Conservation (phyloP, 768 basidiomycete genomes). For the Suillus spraguei region DNA sequence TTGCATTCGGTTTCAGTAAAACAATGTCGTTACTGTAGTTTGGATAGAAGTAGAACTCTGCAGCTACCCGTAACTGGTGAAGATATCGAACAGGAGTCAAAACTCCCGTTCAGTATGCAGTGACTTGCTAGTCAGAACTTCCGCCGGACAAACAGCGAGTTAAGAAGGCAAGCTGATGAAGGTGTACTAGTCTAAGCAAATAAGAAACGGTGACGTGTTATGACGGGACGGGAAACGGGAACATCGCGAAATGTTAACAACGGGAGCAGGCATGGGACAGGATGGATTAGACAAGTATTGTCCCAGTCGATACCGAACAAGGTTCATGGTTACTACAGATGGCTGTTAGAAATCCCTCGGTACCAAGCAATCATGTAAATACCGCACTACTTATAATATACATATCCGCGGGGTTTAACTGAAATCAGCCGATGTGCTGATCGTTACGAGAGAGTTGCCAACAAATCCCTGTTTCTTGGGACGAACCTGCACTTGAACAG, state of each 20-base stretch:
- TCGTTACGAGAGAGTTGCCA: neutral
- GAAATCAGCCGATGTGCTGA: neutral
- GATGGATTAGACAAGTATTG: neutral
- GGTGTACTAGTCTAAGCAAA: neutral
- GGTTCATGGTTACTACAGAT: neutral
- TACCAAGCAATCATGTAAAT: neutral
- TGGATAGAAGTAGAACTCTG: no score
- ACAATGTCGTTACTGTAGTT: neutral
- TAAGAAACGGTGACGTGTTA: neutral
- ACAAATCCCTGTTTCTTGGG: neutral
- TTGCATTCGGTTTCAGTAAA: no score
- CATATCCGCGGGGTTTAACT: neutral
- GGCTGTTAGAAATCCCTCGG: neutral
- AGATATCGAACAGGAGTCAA: no score
- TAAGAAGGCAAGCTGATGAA: neutral
- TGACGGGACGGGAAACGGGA: neutral
- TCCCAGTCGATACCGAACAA: neutral
- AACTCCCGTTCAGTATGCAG: no score
- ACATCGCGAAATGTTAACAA: neutral
- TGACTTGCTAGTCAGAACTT: no score
- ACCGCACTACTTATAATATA: neutral
- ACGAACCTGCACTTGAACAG: slow-evolving; percentile 3
- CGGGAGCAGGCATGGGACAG: neutral
- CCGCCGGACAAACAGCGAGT: neutral
- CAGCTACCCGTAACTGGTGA: no score